Evolutionary conservation across 176 grass and related monocot genomes (phyloP).

Genomic region (Juncus inflexus): DNA sequence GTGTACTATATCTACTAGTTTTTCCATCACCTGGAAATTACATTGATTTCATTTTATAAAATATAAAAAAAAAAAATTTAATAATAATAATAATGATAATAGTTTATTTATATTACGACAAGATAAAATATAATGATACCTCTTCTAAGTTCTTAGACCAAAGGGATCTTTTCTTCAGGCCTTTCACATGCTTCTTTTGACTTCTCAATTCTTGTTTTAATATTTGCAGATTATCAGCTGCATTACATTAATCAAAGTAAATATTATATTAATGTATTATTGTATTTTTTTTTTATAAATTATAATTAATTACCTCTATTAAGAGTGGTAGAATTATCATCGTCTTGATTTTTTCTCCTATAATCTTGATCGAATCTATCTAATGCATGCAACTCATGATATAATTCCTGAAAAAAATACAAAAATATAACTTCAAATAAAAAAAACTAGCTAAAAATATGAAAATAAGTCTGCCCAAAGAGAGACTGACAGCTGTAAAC

Average conservation of each 20-base stretch:
- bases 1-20: slow-evolving; percentile 81
- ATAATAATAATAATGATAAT: background rate
- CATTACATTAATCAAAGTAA: slow-evolving; percentile 44
- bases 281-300: slow-evolving; percentile 16
- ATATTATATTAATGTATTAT: slow-evolving; percentile 5
- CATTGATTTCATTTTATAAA: slow-evolving; percentile 13
- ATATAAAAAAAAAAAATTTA: slow-evolving; percentile 7
- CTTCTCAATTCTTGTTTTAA: slow-evolving; percentile 82
- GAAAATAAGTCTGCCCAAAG: background rate
- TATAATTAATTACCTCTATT: slow-evolving; percentile 48
- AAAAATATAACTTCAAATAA: slow-evolving; percentile 3
- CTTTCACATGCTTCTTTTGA: slow-evolving; percentile 87
- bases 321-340: slow-evolving; percentile 38
- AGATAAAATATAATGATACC: slow-evolving; percentile 49
- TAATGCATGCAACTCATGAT: slow-evolving; percentile 89
- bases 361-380: slow-evolving; percentile 92
- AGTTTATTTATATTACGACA: slow-evolving; percentile 11
- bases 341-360: slow-evolving; percentile 64
- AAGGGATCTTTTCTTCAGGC: slow-evolving; percentile 82
- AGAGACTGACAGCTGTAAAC: slow-evolving; percentile 73
- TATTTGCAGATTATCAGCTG: slow-evolving; percentile 82
- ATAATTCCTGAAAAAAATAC: slow-evolving; percentile 64
- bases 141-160: slow-evolving; percentile 98
- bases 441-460: slow-evolving; percentile 12
- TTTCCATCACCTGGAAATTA: slow-evolving; percentile 69